These are phyloP conservation scores for Xylariales sp. DNA, from an alignment of 2,329 filamentous ascomycete species.

Conservation along the genomic window DNA sequence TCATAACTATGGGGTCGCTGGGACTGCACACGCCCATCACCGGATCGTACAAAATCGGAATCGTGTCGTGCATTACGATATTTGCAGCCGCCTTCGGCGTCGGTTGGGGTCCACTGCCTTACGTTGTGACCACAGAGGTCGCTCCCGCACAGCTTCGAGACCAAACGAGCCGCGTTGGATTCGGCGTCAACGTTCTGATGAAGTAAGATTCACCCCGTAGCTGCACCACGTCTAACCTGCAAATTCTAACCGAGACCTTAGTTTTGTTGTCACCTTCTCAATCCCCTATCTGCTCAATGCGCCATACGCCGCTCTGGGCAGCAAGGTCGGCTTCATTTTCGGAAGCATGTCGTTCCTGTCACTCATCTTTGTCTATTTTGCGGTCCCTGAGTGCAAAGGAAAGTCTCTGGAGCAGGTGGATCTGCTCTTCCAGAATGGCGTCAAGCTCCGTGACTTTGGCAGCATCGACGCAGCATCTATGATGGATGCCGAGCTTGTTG, in stretches of 20 bases:
- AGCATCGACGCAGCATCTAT: neutral
- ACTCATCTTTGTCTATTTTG: constrained; percentile 36
- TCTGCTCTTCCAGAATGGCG: constrained; percentile 29
- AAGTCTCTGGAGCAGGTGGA: constrained; percentile 40
- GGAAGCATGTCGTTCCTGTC: constrained; percentile 30
- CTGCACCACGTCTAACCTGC: neutral
- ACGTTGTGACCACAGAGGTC: constrained; percentile 10
- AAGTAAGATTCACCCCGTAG: too few relatives aligned
- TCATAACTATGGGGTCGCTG: neutral
- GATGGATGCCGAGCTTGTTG: too few relatives aligned
- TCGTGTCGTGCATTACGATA: neutral
- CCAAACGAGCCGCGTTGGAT: constrained; percentile 22
- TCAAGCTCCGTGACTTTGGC: neutral
- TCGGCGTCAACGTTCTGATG: constrained; percentile 23
- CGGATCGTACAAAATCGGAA: neutral
- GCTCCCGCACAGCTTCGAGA: constrained; percentile 25
- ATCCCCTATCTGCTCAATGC: constrained; percentile 32
- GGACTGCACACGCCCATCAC: neutral
- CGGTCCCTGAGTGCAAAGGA: constrained; percentile 39
- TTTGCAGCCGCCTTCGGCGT: neutral
- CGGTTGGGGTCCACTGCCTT: neutral
- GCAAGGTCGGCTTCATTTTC: constrained; percentile 34
- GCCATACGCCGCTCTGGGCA: constrained; percentile 27
- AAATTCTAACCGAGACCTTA: neutral
- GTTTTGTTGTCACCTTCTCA: constrained; percentile 26